Conservation (phyloP, 2,329 filamentous ascomycete species). For the Diaporthe amygdali region DNA sequence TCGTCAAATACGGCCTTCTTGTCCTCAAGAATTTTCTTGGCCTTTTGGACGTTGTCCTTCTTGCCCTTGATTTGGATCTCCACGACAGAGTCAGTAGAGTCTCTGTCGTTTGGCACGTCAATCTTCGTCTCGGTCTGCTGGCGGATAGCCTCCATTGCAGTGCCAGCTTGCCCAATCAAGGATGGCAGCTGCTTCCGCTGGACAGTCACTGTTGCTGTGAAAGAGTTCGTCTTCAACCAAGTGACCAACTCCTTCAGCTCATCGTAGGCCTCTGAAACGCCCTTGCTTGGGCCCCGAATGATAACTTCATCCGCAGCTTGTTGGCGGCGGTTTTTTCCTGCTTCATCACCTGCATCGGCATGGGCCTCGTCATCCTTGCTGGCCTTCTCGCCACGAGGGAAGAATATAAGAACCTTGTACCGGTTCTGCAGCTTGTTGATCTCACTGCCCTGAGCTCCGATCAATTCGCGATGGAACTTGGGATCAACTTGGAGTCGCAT, state of each 20-base stretch:
- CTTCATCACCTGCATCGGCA: conserved; percentile 72
- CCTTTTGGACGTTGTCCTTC: conserved; percentile 86
- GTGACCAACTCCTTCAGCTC: conserved; percentile 89
- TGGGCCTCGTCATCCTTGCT: conserved; percentile 72
- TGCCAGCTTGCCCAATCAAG: conserved; percentile 88
- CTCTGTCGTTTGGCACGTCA: conserved; percentile 84
- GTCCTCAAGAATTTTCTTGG: conserved; percentile 88
- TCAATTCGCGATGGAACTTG: conserved; percentile 92
- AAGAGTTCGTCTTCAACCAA: conserved; percentile 87
- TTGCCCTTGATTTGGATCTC: conserved; percentile 93
- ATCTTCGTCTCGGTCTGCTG: conserved; percentile 86
- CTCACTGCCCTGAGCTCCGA: conserved; percentile 84
- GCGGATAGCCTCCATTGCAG: conserved; percentile 88
- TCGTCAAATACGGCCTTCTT: conserved; percentile 88
- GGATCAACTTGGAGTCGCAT: conserved; percentile 89
- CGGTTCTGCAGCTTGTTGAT: conserved; percentile 92
- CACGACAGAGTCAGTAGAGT: conserved; percentile 72
- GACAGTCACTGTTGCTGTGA: conserved; percentile 79
- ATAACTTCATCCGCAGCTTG: conserved; percentile 89
- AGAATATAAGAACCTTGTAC: conserved; percentile 95
- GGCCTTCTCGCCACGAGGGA: conserved; percentile 73
- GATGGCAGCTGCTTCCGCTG: conserved; percentile 93
- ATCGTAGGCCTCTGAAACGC: conserved; percentile 88
- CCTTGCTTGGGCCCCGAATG: conserved; percentile 89
- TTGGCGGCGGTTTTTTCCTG: conserved; percentile 67